These are phyloP conservation scores for Begonia loranthoides DNA, from an alignment of 306 rosid genomes.

Conservation along the genomic window DNA sequence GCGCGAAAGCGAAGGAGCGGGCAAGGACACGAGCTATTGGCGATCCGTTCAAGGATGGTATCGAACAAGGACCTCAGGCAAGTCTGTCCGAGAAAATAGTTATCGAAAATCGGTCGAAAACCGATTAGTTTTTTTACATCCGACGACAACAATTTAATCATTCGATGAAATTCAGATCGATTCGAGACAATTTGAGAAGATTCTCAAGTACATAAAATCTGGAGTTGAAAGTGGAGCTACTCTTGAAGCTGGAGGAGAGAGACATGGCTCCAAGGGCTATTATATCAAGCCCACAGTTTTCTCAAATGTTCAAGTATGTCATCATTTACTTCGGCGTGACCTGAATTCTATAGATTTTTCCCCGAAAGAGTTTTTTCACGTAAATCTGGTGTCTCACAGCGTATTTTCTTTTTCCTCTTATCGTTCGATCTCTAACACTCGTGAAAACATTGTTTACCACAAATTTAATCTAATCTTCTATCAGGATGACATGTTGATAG, in stretches of 20 bases:
- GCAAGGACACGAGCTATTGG: slow-evolving; percentile 72
- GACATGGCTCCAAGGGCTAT: slow-evolving; percentile 57
- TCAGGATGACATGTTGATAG: slow-evolving; percentile 77
- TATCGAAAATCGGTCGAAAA: not conserved
- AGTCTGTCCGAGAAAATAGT: too few relatives aligned
- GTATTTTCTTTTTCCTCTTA: too few relatives aligned
- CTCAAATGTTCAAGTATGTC: slow-evolving; percentile 56
- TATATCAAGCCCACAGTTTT: slow-evolving; percentile 81
- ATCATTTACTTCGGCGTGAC: too few relatives aligned
- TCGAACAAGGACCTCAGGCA: slow-evolving; percentile 99
- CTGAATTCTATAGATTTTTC: too few relatives aligned
- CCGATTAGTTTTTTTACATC: too few relatives aligned
- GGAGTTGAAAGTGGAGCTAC: slow-evolving; percentile 75
- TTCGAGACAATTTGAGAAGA: slow-evolving; percentile 62
- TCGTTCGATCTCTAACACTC: too few relatives aligned
- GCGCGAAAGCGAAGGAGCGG: slow-evolving; percentile 67
- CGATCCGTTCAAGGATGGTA: slow-evolving; percentile 71
- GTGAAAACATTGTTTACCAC: too few relatives aligned
- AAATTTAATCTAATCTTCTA: too few relatives aligned
- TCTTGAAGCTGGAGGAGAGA: slow-evolving; percentile 81
- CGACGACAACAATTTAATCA: too few relatives aligned
- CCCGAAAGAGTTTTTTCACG: too few relatives aligned
- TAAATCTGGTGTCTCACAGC: too few relatives aligned
- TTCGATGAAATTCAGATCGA: slow-evolving; percentile 25
- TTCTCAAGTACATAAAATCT: slow-evolving; percentile 45